Base-by-base conservation (phyloP, 192 early-diverging fungal species). In the Coemansia sp. region DNA sequence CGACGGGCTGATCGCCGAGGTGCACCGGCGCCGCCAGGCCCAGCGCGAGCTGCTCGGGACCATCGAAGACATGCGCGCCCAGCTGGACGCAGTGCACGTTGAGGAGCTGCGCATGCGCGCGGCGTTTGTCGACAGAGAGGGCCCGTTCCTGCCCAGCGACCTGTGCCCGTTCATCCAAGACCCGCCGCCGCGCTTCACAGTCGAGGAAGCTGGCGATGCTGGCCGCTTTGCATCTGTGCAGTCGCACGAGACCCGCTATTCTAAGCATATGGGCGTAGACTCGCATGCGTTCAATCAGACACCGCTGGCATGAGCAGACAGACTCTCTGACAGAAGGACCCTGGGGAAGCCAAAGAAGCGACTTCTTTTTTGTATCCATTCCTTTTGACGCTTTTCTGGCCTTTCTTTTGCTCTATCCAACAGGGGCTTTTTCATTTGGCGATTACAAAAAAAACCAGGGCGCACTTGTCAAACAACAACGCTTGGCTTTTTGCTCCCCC, bases 131-230 rank as follows among this genome's bases (percentile, higher is more conserved):
- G 69, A 68, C n/a, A 42, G 58, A 51, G 66, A 58, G 3, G 76
- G 76, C 1, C 64, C 61, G 31, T 79, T 61, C 18, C 31, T 79
- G 55, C 76, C 76, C n/a, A 79, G 76, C 51, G 76, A 79, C 47
- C 56, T 79, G 69, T 79, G 76, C 7, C 76, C 76, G 54, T 79
- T 79, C 49, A 79, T 79, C 27, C 76, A 79, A 59, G 76, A 79
- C 62, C 76, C 76, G 62, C 76, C 76, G n/a, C 45, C 56, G 0
- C 48, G 54, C 58, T 79, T 69, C 54, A 52, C 47, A 5, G 62
- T 79, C 10, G 76, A 79, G 25, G 76, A 79, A 65, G 55, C 56
- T 2, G 62, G 51, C 12, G 76, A 63, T 23, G 69, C 23, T 5
- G 76, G 54, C 28, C 62, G 65, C 33, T 51, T 79, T 31, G 60